Evolutionary conservation across 768 basidiomycete genomes (phyloP), one percentile per base, ranked within the genome.

Genomic region (Heimioporus sp.): DNA sequence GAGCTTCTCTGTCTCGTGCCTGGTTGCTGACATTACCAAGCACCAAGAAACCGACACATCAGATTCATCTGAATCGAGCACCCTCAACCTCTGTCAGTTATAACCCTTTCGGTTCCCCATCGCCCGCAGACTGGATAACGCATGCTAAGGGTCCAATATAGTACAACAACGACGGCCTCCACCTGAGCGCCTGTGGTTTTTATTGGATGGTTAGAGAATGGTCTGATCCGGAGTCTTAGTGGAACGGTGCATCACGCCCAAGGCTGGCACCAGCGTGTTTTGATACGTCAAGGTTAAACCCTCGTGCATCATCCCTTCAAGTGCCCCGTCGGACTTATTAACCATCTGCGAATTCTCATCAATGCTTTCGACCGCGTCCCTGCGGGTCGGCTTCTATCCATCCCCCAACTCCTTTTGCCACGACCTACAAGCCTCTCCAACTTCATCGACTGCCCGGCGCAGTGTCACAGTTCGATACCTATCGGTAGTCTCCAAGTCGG

Each of bases 111-210:
- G 10, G 49, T 42, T 46, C 40, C 43, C 38, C 16, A 59, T 55
- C 46, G 46, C 13, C 16, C 20, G 31, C 36, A 43, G 40, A 48
- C 38, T 35, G 62, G 42, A 47, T 16, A 32, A 52, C 46, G 35
- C 62, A 47, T 56, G 59, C 24, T n/a, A n/a, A 63, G 56, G 63
- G 62, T 54, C 46, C 20, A 21, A 20, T 24, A 13, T 19, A 21
- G 16, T 12, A 16, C 31, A 46, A 41, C 34, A 35, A 5, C 24
- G 24, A 24, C 24, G 5, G 24, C 24, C 12, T 35, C 34, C 34
- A 8, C 19, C 19, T 28, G 16, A 28, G 42, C 49, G 44, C 49
- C 43, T 30, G 46, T 43, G 34, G 24, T 39, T 41, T 42, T 11
- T 47, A 8, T 38, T 39, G 13, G 17, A 21, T 24, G 30, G 37